Conservation (phyloP, 208 protist species). For the Trypanosoma lewisi region DNA sequence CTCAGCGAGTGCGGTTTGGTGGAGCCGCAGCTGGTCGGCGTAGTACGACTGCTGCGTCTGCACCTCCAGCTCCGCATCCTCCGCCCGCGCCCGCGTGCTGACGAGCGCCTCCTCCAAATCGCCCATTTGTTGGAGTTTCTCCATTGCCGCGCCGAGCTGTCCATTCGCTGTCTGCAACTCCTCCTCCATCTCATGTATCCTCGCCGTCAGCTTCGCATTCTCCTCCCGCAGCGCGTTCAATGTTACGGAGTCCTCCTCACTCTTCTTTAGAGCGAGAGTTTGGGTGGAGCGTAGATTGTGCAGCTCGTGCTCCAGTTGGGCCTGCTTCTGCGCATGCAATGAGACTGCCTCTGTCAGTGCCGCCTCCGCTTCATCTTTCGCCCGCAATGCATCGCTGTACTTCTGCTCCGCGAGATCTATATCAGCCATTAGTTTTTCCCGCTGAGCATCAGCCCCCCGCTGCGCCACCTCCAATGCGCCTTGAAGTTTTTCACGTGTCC, state of each 20-base stretch:
- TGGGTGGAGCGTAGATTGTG: background rate
- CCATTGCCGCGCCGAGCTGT: constrained; percentile 4
- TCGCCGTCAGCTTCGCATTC: constrained; percentile 1
- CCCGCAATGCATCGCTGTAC: constrained; percentile 1
- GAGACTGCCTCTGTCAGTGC: constrained; percentile 3
- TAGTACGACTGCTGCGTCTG: constrained; percentile 42
- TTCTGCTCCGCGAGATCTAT: background rate
- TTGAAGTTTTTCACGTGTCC: constrained; percentile 13
- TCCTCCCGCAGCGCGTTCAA: background rate
- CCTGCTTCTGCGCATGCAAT: background rate
- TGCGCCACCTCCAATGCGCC: background rate
- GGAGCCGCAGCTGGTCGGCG: constrained; percentile 37
- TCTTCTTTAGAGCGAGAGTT: background rate
- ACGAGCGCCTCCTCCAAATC: constrained; percentile 26
- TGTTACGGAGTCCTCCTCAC: background rate
- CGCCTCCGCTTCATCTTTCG: background rate
- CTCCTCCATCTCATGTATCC: constrained; percentile 13
- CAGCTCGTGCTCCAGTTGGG: constrained; percentile 9
- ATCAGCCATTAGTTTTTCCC: constrained; percentile 4
- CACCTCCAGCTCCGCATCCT: constrained; percentile 28
- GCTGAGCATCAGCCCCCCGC: constrained; percentile 1
- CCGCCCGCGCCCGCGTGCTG: constrained; percentile 8
- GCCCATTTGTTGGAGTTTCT: constrained; percentile 3
- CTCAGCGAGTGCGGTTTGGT: constrained; percentile 36
- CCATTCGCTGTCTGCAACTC: background rate